Conservation (phyloP, 148 eudicot genomes). For the Silene latifolia region DNA sequence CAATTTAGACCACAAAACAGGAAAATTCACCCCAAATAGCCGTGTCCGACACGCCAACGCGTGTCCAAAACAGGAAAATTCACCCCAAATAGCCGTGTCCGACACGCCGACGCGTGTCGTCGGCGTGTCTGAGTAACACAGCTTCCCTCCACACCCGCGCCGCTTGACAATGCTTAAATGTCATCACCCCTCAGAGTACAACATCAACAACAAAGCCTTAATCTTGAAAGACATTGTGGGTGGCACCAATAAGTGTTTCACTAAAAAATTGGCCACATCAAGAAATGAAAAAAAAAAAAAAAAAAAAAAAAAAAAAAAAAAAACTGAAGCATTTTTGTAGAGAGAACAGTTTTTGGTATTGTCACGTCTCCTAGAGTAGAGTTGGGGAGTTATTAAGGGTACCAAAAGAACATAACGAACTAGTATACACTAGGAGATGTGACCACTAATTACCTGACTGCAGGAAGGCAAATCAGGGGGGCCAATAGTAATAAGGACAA, state of each 20-base stretch:
- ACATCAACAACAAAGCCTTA: neutral
- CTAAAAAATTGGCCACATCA: neutral
- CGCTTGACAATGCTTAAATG: neutral
- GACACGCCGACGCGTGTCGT: too few relatives aligned
- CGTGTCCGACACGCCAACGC: too few relatives aligned
- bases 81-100: too few relatives aligned
- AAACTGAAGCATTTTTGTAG: too few relatives aligned
- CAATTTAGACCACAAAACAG: too few relatives aligned
- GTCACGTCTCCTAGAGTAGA: neutral
- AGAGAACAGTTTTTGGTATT: too few relatives aligned
- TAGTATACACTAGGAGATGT: neutral
- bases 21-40: too few relatives aligned
- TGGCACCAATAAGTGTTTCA: neutral
- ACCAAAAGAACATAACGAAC: neutral
- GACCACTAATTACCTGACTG: neutral
- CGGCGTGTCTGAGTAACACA: too few relatives aligned
- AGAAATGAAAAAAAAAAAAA: neutral
- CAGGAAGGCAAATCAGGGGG: neutral
- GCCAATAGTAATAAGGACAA: neutral
- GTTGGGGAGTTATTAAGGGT: neutral
- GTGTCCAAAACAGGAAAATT: too few relatives aligned
- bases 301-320: neutral
- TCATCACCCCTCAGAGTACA: neutral
- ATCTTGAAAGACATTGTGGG: neutral
- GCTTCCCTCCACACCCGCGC: neutral